Percentiles rank a stretch among this genome's conserved stretches.
Evolutionary conservation across 352 stramenopile species (phyloP).

Genomic region (Phytophthora nicotianae): DNA sequence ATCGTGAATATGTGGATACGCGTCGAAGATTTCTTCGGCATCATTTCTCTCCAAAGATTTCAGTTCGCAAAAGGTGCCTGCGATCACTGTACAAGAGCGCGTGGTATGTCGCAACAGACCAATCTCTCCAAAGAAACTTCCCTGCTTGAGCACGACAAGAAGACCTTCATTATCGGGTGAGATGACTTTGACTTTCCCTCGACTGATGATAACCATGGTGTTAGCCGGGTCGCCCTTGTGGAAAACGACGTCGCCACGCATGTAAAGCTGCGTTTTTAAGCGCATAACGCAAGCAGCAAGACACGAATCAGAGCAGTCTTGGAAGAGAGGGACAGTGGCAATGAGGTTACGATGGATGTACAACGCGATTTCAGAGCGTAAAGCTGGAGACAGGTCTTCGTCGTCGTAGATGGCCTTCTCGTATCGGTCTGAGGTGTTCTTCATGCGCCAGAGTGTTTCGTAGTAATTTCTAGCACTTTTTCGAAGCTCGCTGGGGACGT

Average conservation of each 20-base stretch:
- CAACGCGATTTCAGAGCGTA: constrained; percentile 63
- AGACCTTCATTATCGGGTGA: constrained; percentile 55
- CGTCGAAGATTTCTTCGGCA: constrained; percentile 61
- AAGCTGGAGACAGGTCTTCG: constrained; percentile 57
- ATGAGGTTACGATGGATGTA: constrained; percentile 65
- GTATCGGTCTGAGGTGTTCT: constrained; percentile 70
- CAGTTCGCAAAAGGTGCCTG: constrained; percentile 65
- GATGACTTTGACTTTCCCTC: constrained; percentile 69
- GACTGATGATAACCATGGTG: constrained; percentile 70
- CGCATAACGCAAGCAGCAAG: constrained; percentile 62
- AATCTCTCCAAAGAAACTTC: constrained; percentile 72
- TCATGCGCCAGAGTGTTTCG: constrained; percentile 69
- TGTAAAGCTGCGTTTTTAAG: constrained; percentile 63
- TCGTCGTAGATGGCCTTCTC: constrained; percentile 77
- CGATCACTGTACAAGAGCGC: constrained; percentile 58
- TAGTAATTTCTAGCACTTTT: constrained; percentile 63
- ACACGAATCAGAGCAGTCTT: constrained; percentile 61
- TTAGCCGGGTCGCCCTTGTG: constrained; percentile 62
- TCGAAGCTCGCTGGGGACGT: constrained; percentile 58
- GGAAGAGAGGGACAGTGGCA: constrained; percentile 61
- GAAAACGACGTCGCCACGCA: constrained; percentile 64
- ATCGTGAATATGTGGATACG: constrained; percentile 65
- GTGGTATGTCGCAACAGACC: constrained; percentile 62
- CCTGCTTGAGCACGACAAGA: constrained; percentile 61
- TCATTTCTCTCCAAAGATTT: constrained; percentile 55